Evolutionary conservation across 1,139 yeast genomes (phyloP).

Genomic region (Diutina rugosa): DNA sequence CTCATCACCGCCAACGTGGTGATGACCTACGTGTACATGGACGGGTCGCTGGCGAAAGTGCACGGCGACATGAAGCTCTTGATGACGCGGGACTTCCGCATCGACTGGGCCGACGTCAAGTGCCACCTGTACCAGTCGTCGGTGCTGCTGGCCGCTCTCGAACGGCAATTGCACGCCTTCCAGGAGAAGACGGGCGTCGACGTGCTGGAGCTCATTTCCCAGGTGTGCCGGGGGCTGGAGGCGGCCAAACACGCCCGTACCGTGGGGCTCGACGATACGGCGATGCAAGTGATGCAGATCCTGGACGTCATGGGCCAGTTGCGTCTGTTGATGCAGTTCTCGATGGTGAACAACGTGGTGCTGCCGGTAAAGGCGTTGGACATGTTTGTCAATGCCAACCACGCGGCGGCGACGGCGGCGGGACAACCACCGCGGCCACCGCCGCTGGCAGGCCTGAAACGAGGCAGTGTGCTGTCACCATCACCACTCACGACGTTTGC

Average conservation of each 20-base stretch:
- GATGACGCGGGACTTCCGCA: constrained; percentile 46
- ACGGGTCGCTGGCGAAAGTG: constrained; percentile 57
- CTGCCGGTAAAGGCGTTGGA: constrained; percentile 56
- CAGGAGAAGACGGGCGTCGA: constrained; percentile 6
- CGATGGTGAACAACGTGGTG: constrained; percentile 24
- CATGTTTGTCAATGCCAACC: constrained; percentile 13
- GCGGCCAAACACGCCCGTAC: constrained; percentile 16
- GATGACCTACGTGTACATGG: constrained; percentile 43
- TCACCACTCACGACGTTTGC: background rate
- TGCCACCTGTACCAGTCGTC: constrained; percentile 20
- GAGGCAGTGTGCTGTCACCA: background rate
- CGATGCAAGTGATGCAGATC: constrained; percentile 59
- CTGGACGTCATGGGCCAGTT: constrained; percentile 67
- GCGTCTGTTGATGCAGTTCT: constrained; percentile 49
- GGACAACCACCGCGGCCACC: background rate
- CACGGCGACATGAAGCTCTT: constrained; percentile 47
- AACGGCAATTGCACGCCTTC: constrained; percentile 12
- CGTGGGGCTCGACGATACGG: constrained; percentile 52
- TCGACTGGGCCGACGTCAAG: constrained; percentile 62
- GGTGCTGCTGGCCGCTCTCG: constrained; percentile 14
- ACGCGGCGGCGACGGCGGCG: background rate
- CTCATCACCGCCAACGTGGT: constrained; percentile 47
- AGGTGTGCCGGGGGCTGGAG: constrained; percentile 12
- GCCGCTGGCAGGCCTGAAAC: background rate
- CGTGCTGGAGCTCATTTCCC: constrained; percentile 11